Base-by-base conservation (phyloP, 495 filamentous ascomycete species). In the Viridothelium virens region DNA sequence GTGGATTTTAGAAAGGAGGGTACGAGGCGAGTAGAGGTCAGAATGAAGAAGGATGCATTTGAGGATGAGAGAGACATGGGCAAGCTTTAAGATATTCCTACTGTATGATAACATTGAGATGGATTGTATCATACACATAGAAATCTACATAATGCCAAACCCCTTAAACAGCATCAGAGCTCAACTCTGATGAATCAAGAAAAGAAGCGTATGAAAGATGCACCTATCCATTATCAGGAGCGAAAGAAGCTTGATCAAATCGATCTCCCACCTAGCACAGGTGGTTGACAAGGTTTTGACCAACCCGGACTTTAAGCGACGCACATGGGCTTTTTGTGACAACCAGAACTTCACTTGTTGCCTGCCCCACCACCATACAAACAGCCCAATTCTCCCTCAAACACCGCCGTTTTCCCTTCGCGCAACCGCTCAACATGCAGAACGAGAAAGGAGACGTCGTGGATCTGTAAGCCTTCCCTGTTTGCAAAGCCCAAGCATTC, bases 1-100 rank as follows among this genome's bases (percentile, higher is more conserved):
- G 85, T 93, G 37, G 77, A 77, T 38, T 89, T 92, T 71, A 71
- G 64, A 65, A 74, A 74, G 56, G 77, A 77, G 46, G 77, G 76
- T 63, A 74, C 77, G 62, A 66, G 77, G 67, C 64, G 74, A 50
- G 68, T 79, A 63, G 76, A 74, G 36, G 72, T 79, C 11, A 65
- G 68, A 61, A 68, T 63, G 71, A 71, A 70, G 62, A 68, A 73
- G 61, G 77, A 79, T 38, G 75, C 74, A 3, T 61, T 72, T 12
- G 70, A 65, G 14, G 62, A 64, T 48, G 65, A 66, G 62, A 69
- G 65, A 36, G 63, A 39, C 9, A 65, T 53, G 37, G 61, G 68
- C 47, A 65, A 56, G 63, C 63, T 65, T 16, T 64, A 48, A 48
- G 36, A 47, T 48, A 14, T 2, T 18, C 0, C 5, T 1, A 18